These are phyloP conservation scores for Fraxinus albicans DNA, from an alignment of 305 asterid species.

Conservation along the genomic window DNA sequence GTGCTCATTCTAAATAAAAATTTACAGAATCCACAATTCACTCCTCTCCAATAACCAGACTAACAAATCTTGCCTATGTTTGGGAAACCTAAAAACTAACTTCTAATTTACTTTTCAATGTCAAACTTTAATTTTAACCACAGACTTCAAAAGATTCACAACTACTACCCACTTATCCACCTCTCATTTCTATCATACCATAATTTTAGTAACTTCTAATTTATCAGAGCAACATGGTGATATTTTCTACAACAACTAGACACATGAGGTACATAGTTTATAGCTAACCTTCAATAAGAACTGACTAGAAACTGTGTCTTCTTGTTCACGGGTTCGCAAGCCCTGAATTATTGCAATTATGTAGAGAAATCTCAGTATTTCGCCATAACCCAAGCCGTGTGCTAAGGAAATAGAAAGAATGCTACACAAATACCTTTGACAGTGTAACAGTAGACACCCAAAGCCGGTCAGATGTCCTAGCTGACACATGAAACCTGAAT, in stretches of 20 bases:
- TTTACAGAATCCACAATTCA: neutral
- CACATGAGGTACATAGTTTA: neutral
- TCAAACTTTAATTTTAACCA: neutral
- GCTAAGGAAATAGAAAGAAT: conserved; percentile 8
- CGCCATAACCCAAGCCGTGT: conserved; percentile 10
- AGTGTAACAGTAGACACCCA: conserved; percentile 66
- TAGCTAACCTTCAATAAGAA: conserved; percentile 76
- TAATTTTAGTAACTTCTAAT: neutral
- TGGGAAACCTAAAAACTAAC: neutral
- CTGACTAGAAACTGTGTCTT: conserved; percentile 87
- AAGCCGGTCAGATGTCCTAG: conserved; percentile 74
- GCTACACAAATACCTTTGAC: conserved; percentile 52
- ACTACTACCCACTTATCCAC: too few species aligned
- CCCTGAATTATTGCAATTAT: conserved; percentile 49
- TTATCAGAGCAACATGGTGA: neutral
- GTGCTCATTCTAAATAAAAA: neutral
- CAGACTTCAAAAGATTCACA: too few species aligned
- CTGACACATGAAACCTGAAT: conserved; percentile 74
- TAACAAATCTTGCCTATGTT: neutral
- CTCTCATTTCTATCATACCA: too few species aligned
- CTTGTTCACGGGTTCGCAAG: conserved; percentile 83
- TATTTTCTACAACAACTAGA: neutral
- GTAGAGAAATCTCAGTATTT: conserved; percentile 15
- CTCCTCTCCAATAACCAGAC: neutral
- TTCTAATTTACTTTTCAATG: neutral